Evolutionary conservation across 176 grass and related monocot genomes (phyloP), one percentile per base, ranked within the genome.

Genomic region (Thinopyrum elongatum): DNA sequence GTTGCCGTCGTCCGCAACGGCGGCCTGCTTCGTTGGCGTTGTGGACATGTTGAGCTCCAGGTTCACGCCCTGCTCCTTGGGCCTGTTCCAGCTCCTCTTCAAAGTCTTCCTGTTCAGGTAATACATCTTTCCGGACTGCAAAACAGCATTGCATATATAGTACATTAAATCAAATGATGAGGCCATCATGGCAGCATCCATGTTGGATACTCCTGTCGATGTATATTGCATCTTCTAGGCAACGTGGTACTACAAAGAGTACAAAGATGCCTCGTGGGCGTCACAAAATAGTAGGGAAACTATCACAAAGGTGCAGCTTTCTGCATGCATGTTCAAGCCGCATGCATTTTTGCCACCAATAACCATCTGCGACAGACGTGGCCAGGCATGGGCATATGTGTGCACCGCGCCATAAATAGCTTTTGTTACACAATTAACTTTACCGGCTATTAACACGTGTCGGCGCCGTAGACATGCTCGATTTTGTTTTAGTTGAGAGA

Each of bases 81-180:
- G 91, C n/a, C 83, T 87, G 46, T 84, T 85, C 96, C 91, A 95
- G 68, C 93, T 95, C 84, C 80, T 98, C 86, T 84, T 95, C 87
- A 91, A 26, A 65, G 93, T 98, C 88, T 91, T 98, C 88, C 93
- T 94, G 82, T 98, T 98, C 64, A 95, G 85, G 93, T 98, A 98
- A 85, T 98, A 98, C 87, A 98, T 98, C 88, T 71, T 92, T 66
- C 96, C 96, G 38, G 96, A 98, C 96, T 98, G 91, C 78, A 35
- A 75, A 31, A 72, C 53, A 58, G 0, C 19, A 58, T 58, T 3
- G 3, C 53, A 58, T 58, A 68, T 31, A 88, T 34, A 77, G 66
- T 34, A 58, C 63, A 86, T 90, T 85, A 86, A 41, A 30, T 62
- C 34, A 29, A 59, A 49, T 83, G 57, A 79, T 55, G 65, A 83